Conservation (phyloP, 208 protist genomes). For the Leishmania arabica region DNA sequence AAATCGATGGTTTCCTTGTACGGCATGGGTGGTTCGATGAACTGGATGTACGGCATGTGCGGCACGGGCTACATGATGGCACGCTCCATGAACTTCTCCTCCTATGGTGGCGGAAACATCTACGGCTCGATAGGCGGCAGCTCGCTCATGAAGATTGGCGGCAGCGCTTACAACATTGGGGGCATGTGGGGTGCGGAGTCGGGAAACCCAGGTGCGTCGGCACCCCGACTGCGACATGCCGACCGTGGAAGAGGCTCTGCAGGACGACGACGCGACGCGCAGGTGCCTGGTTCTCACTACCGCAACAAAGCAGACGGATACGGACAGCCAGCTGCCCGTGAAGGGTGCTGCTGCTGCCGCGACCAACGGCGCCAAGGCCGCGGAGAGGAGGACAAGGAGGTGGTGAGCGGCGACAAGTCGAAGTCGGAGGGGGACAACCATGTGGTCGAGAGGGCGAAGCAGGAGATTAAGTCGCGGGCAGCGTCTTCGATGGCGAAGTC, state of each 20-base stretch:
- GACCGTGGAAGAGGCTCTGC: constrained; percentile 23
- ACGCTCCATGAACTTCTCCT: constrained; percentile 26
- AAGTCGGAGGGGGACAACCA: not conserved
- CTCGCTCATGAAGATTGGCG: constrained; percentile 16
- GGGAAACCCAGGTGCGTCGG: constrained; percentile 22
- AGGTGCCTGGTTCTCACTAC: constrained; percentile 6
- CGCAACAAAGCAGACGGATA: constrained; percentile 13
- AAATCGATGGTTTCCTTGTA: constrained; percentile 31
- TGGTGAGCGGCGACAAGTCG: not conserved
- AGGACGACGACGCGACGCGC: constrained; percentile 9
- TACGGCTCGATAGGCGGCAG: constrained; percentile 31
- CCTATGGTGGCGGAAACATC: constrained; percentile 34
- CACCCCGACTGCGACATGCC: constrained; percentile 16
- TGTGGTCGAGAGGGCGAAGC: not conserved
- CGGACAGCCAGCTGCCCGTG: not conserved
- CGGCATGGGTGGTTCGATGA: constrained; percentile 19
- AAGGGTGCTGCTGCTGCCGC: not conserved
- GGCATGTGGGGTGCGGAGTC: constrained; percentile 41
- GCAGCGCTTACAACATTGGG: constrained; percentile 25
- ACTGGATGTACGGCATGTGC: constrained; percentile 22
- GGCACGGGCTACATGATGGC: constrained; percentile 30
- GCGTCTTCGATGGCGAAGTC: not conserved
- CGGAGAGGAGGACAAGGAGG: not conserved
- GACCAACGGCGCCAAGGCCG: not conserved
- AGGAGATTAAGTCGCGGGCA: no score